These are phyloP conservation scores for Emydomyces testavorans DNA, from an alignment of 2,329 filamentous ascomycete genomes.

Conservation along the genomic window DNA sequence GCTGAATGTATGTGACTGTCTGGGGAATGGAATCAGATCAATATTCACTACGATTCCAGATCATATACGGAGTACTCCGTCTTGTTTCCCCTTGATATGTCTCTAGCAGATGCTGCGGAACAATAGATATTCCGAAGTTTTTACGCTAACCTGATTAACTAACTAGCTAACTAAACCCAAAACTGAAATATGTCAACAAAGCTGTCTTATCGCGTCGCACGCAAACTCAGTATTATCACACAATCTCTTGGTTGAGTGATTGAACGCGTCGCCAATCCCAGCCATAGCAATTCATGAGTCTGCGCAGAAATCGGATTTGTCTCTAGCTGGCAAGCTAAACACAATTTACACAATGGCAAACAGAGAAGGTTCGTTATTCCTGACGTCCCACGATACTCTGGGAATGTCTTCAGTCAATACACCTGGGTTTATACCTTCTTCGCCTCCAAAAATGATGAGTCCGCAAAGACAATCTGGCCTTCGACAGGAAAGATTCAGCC, in stretches of 20 bases:
- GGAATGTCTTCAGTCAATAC: conserved; percentile 31
- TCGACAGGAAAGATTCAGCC: conserved; percentile 11
- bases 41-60: no score
- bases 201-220: no score
- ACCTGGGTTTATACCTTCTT: conserved; percentile 29
- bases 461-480: conserved; percentile 5
- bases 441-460: conserved; percentile 22
- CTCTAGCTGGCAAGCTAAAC: background rate
- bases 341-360: conserved; percentile 24
- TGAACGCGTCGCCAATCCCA: no score
- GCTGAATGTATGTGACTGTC: no score
- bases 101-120: no score
- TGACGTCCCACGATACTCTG: conserved; percentile 34
- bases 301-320: background rate
- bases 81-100: no score
- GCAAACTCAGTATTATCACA: no score
- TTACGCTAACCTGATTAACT: no score
- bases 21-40: no score
- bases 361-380: conserved; percentile 29
- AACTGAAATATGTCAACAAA: conserved; percentile 11
- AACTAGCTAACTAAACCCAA: background rate
- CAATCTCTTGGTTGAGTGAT: no score
- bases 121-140: background rate
- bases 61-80: no score
- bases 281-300: no score